Percentiles rank a stretch among this genome's conserved stretches.
phyloP scores from a whole-genome alignment of 257 asterid genomes.

The Solanum sejunctum region DNA sequence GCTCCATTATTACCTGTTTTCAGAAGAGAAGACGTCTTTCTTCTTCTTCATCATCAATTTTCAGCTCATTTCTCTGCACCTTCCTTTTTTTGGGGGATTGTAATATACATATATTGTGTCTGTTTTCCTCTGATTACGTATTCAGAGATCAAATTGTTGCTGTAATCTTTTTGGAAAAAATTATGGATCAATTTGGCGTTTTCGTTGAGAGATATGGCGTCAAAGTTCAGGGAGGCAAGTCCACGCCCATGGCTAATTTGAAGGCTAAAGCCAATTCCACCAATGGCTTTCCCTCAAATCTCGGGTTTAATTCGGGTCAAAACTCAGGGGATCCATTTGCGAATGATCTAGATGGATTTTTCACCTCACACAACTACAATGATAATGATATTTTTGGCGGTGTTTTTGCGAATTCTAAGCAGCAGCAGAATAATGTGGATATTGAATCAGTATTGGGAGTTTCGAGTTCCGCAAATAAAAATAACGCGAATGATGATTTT shows the following conservation, averaged over 20 bases:
- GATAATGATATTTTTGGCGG: constrained; percentile 50
- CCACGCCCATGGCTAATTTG: constrained; percentile 63
- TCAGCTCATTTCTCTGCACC: background rate
- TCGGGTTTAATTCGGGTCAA: constrained; percentile 5
- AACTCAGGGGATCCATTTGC: constrained; percentile 19
- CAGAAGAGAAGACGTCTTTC: background rate
- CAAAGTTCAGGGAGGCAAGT: constrained; percentile 47
- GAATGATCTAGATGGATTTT: constrained; percentile 66
- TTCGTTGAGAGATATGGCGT: constrained; percentile 75
- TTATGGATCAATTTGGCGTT: constrained; percentile 81
- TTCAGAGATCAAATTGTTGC: background rate
- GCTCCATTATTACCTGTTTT: background rate
- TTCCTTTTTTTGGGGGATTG: background rate
- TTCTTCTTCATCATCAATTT: background rate
- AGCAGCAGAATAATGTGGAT: constrained; percentile 25
- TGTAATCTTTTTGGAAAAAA: background rate
- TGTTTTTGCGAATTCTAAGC: constrained; percentile 14
- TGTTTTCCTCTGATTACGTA: background rate
- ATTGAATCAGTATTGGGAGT: constrained; percentile 41
- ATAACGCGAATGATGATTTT: constrained; percentile 21
- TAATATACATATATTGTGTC: background rate
- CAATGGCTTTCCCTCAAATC: constrained; percentile 9
- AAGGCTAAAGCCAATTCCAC: constrained; percentile 24
- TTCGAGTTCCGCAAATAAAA: constrained; percentile 1
- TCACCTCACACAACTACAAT: constrained; percentile 13